Evolutionary conservation across 441 rosid genomes (phyloP).

Genomic region (Bruguiera hainesii): DNA sequence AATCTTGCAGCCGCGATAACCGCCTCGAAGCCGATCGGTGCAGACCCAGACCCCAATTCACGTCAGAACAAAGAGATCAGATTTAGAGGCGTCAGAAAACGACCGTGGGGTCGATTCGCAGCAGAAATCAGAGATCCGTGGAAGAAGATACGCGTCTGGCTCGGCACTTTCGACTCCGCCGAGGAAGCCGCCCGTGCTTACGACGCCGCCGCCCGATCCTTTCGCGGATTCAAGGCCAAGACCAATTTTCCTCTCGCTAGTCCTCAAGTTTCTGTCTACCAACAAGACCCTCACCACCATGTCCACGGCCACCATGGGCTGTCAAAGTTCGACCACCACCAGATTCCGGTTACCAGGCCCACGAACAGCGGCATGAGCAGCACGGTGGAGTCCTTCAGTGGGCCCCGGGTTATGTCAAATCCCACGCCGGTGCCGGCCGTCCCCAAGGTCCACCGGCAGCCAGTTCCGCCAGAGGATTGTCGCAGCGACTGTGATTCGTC

Average conservation of each 20-base stretch:
- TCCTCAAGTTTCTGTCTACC: too few species aligned
- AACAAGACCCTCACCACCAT: conserved; percentile 15
- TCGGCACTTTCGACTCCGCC: conserved; percentile 81
- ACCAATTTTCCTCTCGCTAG: conserved; percentile 56
- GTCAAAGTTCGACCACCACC: conserved; percentile 15
- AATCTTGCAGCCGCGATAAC: conserved; percentile 30
- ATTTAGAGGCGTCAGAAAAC: conserved; percentile 76
- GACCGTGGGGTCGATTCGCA: conserved; percentile 82
- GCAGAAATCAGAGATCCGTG: conserved; percentile 92
- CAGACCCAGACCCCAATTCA: conserved; percentile 12
- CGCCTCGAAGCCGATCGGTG: conserved; percentile 31
- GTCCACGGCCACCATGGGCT: conserved; percentile 34
- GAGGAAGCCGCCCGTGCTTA: conserved; percentile 84
- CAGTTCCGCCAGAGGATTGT: not conserved
- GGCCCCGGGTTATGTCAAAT: conserved; percentile 37
- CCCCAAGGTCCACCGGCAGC: not conserved
- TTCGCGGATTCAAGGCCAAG: conserved; percentile 84
- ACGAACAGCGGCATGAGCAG: conserved; percentile 90
- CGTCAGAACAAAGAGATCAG: conserved; percentile 35
- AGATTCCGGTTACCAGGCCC: conserved; percentile 31
- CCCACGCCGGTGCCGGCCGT: not conserved
- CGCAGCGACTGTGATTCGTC: conserved; percentile 1
- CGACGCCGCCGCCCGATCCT: conserved; percentile 66
- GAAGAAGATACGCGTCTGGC: conserved; percentile 81
- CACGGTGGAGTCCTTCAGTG: conserved; percentile 92